phyloP scores from a whole-genome alignment of 164 flowering plant genomes.

The Liriodendron chinense region DNA sequence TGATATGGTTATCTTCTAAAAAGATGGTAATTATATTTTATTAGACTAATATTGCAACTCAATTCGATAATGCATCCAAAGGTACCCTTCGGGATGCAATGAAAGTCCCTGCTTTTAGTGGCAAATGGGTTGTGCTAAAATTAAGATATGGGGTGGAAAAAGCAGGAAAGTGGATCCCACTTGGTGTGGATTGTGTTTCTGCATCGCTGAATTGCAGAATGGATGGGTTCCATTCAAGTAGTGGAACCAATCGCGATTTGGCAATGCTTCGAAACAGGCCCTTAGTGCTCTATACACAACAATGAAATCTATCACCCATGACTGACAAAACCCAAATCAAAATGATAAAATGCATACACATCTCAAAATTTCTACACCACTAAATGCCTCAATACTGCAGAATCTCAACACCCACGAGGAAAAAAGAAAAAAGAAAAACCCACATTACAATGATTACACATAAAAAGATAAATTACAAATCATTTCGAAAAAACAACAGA shows the following conservation, averaged over 20 bases:
- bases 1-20: too few relatives aligned
- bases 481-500: background rate
- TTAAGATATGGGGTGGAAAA: too few relatives aligned
- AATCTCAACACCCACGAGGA: background rate
- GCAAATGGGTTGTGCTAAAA: background rate
- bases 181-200: background rate
- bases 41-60: too few relatives aligned
- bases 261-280: background rate
- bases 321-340: background rate
- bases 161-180: background rate
- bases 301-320: background rate
- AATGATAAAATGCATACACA: background rate
- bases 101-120: background rate
- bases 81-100: too few relatives aligned
- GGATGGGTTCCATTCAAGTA: background rate
- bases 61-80: too few relatives aligned
- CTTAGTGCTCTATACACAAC: background rate
- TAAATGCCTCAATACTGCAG: background rate
- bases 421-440: background rate
- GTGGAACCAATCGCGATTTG: background rate
- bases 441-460: background rate
- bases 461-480: background rate
- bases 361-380: background rate
- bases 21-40: too few relatives aligned
- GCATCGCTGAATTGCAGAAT: background rate